phyloP scores from a whole-genome alignment of 176 grass and related monocot species.

The Canna indica region DNA sequence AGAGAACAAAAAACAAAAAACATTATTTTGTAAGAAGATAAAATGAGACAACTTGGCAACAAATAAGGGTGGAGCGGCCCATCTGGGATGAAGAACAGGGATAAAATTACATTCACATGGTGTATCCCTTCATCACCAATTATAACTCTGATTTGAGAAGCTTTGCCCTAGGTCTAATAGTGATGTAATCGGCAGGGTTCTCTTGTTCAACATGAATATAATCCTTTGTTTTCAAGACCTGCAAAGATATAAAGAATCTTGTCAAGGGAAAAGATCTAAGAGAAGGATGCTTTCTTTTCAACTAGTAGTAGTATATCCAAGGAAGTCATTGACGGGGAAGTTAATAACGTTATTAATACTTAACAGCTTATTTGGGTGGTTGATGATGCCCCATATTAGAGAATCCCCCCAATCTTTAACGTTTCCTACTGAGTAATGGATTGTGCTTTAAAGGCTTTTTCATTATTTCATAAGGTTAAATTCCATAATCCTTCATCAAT shows the following conservation, averaged over 20 bases:
- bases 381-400: too few relatives aligned
- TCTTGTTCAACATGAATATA: constrained; percentile 81
- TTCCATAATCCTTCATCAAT: too few relatives aligned
- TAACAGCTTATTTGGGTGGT: too few relatives aligned
- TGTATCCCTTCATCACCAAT: neutral
- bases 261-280: too few relatives aligned
- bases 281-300: too few relatives aligned
- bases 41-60: constrained; percentile 2
- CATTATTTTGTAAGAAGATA: constrained; percentile 2
- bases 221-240: constrained; percentile 92
- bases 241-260: constrained; percentile 1
- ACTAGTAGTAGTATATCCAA: too few relatives aligned
- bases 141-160: constrained; percentile 94
- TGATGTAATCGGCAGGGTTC: constrained; percentile 51
- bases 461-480: neutral
- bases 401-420: too few relatives aligned
- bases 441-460: neutral
- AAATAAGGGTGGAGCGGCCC: neutral
- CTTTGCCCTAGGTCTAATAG: constrained; percentile 65
- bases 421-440: too few relatives aligned
- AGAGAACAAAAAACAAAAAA: neutral
- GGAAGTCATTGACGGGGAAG: too few relatives aligned
- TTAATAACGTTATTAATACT: too few relatives aligned
- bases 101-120: constrained; percentile 1
- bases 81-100: neutral